Evolutionary conservation across 2,329 filamentous ascomycete genomes (phyloP).

Genomic region (Lasiodiplodia citricola): DNA sequence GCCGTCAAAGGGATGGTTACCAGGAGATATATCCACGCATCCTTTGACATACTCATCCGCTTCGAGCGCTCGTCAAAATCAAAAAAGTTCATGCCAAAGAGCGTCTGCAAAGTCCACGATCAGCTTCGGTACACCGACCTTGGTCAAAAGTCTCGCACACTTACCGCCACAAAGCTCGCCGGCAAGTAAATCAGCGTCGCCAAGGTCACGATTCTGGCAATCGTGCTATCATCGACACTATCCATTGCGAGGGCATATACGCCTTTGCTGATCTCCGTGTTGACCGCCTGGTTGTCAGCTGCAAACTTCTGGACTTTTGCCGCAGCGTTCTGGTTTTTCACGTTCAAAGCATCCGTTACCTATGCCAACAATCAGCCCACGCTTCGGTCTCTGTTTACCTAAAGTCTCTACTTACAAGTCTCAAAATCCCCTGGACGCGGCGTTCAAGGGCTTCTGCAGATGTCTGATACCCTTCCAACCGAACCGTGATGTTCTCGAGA

Average conservation of each 20-base stretch:
- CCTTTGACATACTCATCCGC: neutral
- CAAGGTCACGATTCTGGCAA: slow-evolving; percentile 11
- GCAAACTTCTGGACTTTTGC: neutral
- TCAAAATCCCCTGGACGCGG: slow-evolving; percentile 2
- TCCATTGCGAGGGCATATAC: slow-evolving; percentile 9
- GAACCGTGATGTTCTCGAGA: neutral
- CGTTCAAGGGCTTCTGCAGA: neutral
- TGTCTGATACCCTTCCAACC: slow-evolving; percentile 4
- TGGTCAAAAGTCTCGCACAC: neutral
- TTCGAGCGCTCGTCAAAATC: neutral
- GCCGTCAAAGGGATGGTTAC: slow-evolving; percentile 14
- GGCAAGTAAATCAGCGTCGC: slow-evolving; percentile 17
- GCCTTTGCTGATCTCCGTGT: slow-evolving; percentile 17
- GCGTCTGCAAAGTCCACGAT: neutral
- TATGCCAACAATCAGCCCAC: neutral
- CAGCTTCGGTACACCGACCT: neutral
- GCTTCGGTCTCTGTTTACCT: neutral
- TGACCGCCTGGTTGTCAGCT: slow-evolving; percentile 7
- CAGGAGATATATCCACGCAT: slow-evolving; percentile 13
- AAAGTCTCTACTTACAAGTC: neutral
- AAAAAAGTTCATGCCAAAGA: slow-evolving; percentile 22
- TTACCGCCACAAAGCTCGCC: slow-evolving; percentile 19
- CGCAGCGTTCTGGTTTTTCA: slow-evolving; percentile 15
- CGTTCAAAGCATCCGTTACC: slow-evolving; percentile 16
- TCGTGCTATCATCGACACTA: slow-evolving; percentile 12